Percentiles rank a stretch among this genome's conserved stretches.
Conservation (phyloP, 345 rosid species). For the Rhodomyrtus tomentosa region DNA sequence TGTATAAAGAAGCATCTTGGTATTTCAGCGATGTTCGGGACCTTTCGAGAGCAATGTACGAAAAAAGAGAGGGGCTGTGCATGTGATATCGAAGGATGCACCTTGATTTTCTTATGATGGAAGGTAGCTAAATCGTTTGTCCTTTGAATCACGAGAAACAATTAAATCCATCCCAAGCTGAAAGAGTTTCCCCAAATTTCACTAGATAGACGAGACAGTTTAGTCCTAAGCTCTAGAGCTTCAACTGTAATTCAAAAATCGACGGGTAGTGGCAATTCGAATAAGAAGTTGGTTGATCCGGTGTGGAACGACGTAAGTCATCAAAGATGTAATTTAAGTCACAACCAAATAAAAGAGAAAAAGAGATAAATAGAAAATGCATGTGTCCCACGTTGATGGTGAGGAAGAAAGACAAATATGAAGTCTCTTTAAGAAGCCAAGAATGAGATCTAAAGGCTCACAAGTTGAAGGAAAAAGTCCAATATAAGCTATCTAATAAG, state of each 20-base stretch:
- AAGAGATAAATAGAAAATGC: too few species aligned
- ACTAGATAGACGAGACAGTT: slow-evolving; percentile 50
- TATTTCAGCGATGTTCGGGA: slow-evolving; percentile 33
- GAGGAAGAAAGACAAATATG: too few species aligned
- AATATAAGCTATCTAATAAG: too few species aligned
- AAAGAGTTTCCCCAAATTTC: slow-evolving; percentile 80
- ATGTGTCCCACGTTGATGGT: too few species aligned
- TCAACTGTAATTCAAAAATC: slow-evolving; percentile 15
- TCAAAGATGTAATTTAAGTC: too few species aligned
- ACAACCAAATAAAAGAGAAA: too few species aligned
- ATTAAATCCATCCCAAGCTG: slow-evolving; percentile 43
- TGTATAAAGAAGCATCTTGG: slow-evolving; percentile 68
- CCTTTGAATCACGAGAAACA: slow-evolving; percentile 63
- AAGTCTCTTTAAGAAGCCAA: too few species aligned
- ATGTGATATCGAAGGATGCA: slow-evolving; percentile 29
- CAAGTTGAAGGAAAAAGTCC: too few species aligned
- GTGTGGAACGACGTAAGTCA: too few species aligned
- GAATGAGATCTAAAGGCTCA: too few species aligned
- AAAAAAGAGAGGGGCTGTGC: slow-evolving; percentile 24
- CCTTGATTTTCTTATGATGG: slow-evolving; percentile 58
- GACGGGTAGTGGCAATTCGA: slow-evolving; percentile 13
- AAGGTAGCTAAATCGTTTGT: slow-evolving; percentile 31
- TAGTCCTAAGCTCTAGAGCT: slow-evolving; percentile 27
- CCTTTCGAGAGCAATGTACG: slow-evolving; percentile 9
- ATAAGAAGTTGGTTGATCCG: not conserved